Base-by-base conservation (phyloP, 2,329 filamentous ascomycete genomes). In the Aspergillus tanneri region DNA sequence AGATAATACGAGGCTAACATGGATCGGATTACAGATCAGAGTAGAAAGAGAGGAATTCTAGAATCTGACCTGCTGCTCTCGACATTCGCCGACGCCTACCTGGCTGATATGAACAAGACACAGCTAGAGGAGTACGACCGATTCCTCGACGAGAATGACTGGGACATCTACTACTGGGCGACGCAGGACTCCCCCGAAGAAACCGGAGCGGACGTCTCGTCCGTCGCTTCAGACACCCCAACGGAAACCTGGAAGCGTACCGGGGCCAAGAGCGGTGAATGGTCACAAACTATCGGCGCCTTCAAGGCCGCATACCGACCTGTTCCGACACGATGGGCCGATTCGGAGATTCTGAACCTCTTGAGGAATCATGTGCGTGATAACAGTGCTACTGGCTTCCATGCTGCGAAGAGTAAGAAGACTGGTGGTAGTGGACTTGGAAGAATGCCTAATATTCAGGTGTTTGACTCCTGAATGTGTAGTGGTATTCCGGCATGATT, bases 161-260 rank as follows among this genome's bases (percentile, higher is more conserved):
- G 93, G 93, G 93, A 99, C 69, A 96, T 99, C 53, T 99, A 99
- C 79, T 99, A 99, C 79, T 99, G 93, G 93, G 90, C 88, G 3
- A 99, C 93, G 12, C 93, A 99, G 72, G 84, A 90, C 60, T 78
- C 85, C 5, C 65, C 66, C 1, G 42, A 50, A 1, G 65, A 70
- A 22, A 61, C 54, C 50, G 71, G 74, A 22, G 49, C n/a, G n/a
- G n/a, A n/a, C n/a, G n/a, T n/a, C n/a, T n/a, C n/a, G n/a, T n/a
- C 60, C 19, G 63, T 61, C 40, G 51, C 59, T 3, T 57, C 66
- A 49, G 65, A 68, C 43, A 65, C 62, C 8, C 50, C 61, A 18
- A 75, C 73, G 9, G 74, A 76, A 52, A 71, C 63, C 24, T 78
- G 74, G 76, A 76, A 77, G 61, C 72, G 76, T 47, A 72, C 74